These are phyloP conservation scores for Mycena haematopus DNA, from an alignment of 768 basidiomycete genomes.

Conservation along the genomic window DNA sequence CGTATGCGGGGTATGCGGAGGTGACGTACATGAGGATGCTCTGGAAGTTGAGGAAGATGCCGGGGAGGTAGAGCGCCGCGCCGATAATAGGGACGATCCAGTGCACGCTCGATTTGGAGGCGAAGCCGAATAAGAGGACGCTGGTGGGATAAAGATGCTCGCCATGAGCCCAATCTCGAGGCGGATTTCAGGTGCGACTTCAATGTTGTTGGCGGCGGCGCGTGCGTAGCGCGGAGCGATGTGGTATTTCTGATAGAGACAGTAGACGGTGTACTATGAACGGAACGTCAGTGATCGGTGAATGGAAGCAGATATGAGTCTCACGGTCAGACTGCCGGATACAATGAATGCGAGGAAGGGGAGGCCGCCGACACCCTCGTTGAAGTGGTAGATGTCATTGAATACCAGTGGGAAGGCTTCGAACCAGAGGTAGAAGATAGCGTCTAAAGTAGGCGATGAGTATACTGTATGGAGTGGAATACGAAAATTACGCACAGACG, in stretches of 20 bases:
- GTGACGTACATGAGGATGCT: too few species aligned
- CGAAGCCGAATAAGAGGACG: neutral
- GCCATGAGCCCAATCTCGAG: neutral
- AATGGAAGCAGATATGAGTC: too few species aligned
- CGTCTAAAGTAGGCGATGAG: too few species aligned
- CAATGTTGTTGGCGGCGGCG: neutral
- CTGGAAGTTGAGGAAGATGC: too few species aligned
- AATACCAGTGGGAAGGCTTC: conserved; percentile 42
- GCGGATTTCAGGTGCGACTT: too few species aligned
- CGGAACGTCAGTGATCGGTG: too few species aligned
- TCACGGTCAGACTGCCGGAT: conserved; percentile 30
- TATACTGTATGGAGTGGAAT: too few species aligned
- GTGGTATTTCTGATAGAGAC: neutral
- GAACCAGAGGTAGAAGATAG: conserved; percentile 38
- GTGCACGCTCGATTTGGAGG: neutral
- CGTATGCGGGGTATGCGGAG: too few species aligned
- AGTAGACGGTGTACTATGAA: too few species aligned
- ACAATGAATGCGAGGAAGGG: conserved; percentile 25
- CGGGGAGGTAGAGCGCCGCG: too few species aligned
- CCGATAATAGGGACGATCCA: neutral
- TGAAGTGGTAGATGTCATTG: conserved; percentile 39
- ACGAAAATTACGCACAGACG: neutral
- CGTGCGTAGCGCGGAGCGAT: neutral
- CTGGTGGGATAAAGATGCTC: neutral
- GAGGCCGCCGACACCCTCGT: conserved; percentile 36